Percentiles rank a stretch among this genome's conserved stretches.
Evolutionary conservation across 179 eudicot genomes (phyloP).

Genomic region (Silene vulgaris): DNA sequence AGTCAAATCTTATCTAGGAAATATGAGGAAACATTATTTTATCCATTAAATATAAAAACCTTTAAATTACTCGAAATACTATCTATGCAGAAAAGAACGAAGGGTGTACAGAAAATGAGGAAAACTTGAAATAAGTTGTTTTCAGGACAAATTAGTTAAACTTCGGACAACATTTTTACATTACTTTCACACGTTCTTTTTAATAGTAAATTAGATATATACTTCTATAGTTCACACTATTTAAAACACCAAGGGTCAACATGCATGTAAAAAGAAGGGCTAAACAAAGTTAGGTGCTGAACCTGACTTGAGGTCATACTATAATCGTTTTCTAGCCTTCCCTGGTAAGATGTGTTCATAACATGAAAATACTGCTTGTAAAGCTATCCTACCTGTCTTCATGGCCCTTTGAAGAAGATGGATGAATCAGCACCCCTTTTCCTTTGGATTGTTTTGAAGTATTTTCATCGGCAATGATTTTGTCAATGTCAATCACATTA

Average conservation of each 20-base stretch:
- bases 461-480: conserved; percentile 39
- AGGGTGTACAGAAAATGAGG: not conserved
- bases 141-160: not conserved
- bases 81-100: not conserved
- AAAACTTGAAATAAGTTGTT: not conserved
- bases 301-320: not conserved
- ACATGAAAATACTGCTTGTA: conserved; percentile 28
- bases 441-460: conserved; percentile 41
- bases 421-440: conserved; percentile 36
- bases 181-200: not conserved
- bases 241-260: not conserved
- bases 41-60: not conserved
- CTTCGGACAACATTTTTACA: not conserved
- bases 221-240: not conserved
- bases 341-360: conserved; percentile 11
- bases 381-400: conserved; percentile 25
- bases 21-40: not conserved
- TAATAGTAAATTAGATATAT: not conserved
- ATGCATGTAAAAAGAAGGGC: not conserved
- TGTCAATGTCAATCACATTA: conserved; percentile 32
- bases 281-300: not conserved
- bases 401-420: conserved; percentile 31
- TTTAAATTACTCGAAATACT: not conserved
- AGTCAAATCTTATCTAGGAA: not conserved
- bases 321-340: not conserved